phyloP scores from a whole-genome alignment of 345 rosid species.

The Populus davidiana region DNA sequence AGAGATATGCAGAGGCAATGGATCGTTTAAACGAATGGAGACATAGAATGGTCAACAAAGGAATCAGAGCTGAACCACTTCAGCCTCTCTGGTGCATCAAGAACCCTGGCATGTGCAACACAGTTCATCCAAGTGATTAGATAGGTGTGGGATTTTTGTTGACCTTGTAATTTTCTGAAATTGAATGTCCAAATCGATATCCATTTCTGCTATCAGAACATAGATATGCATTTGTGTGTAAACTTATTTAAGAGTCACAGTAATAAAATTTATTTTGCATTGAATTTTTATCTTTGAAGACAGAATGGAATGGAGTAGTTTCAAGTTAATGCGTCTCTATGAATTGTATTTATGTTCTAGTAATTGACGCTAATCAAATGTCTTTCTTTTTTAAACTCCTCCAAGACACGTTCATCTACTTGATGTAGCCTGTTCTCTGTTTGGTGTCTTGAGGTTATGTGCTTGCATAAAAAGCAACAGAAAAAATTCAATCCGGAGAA shows the following conservation, averaged over 20 bases:
- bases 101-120: conserved; percentile 86
- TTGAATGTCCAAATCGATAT: neutral
- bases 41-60: conserved; percentile 76
- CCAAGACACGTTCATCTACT: no score
- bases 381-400: no score
- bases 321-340: neutral
- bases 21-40: conserved; percentile 84
- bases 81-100: conserved; percentile 83
- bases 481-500: no score
- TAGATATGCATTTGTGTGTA: neutral
- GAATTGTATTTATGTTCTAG: no score
- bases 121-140: conserved; percentile 28
- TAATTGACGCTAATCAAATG: no score
- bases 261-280: no score
- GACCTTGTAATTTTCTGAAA: neutral
- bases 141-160: neutral
- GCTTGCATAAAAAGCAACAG: no score
- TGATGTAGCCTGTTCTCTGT: no score
- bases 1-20: conserved; percentile 64
- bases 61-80: conserved; percentile 75
- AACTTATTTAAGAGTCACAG: neutral
- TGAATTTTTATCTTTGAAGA: no score
- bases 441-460: no score
- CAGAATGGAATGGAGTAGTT: no score
- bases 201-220: neutral